Evolutionary conservation across 2,329 filamentous ascomycete genomes (phyloP).

Genomic region (Alternaria dauci): DNA sequence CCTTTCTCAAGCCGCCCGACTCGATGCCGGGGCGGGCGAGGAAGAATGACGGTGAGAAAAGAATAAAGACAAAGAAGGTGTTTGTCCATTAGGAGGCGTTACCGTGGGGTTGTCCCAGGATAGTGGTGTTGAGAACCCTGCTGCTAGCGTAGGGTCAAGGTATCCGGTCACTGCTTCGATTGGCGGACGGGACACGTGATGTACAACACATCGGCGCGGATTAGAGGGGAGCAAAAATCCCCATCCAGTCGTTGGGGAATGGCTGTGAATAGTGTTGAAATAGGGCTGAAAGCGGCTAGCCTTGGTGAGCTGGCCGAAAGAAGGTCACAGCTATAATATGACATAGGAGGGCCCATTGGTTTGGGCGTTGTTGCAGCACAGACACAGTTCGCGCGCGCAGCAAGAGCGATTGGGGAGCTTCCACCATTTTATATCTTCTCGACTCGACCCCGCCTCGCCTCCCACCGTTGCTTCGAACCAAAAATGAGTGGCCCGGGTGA

Average conservation of each 20-base stretch:
- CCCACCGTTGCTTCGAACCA: slow-evolving; percentile 34
- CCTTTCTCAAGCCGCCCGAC: neutral
- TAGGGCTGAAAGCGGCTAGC: slow-evolving; percentile 26
- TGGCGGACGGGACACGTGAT: slow-evolving; percentile 18
- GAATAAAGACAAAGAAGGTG: slow-evolving; percentile 4
- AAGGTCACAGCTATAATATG: slow-evolving; percentile 18
- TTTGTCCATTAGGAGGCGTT: slow-evolving; percentile 5
- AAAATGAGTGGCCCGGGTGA: slow-evolving; percentile 52
- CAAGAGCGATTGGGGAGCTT: slow-evolving; percentile 30
- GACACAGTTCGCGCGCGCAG: slow-evolving; percentile 37
- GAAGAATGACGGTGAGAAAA: slow-evolving; percentile 2
- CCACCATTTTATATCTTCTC: slow-evolving; percentile 42
- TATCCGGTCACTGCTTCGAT: slow-evolving; percentile 10
- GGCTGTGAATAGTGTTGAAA: slow-evolving; percentile 15
- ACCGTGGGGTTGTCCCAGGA: slow-evolving; percentile 3
- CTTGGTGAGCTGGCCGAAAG: slow-evolving; percentile 28
- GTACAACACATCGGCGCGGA: slow-evolving; percentile 28
- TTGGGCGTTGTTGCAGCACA: slow-evolving; percentile 20
- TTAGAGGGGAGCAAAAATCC: slow-evolving; percentile 17
- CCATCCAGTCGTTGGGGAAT: slow-evolving; percentile 25
- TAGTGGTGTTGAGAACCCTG: slow-evolving; percentile 16
- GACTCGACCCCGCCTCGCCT: slow-evolving; percentile 37
- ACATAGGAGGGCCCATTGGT: slow-evolving; percentile 30
- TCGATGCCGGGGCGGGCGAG: neutral
- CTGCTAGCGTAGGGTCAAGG: slow-evolving; percentile 9